Percentiles rank a stretch among this genome's conserved stretches.
These are phyloP conservation scores for Geosiphon pyriformis DNA, from an alignment of 192 early-diverging fungal species.

Conservation along the genomic window DNA sequence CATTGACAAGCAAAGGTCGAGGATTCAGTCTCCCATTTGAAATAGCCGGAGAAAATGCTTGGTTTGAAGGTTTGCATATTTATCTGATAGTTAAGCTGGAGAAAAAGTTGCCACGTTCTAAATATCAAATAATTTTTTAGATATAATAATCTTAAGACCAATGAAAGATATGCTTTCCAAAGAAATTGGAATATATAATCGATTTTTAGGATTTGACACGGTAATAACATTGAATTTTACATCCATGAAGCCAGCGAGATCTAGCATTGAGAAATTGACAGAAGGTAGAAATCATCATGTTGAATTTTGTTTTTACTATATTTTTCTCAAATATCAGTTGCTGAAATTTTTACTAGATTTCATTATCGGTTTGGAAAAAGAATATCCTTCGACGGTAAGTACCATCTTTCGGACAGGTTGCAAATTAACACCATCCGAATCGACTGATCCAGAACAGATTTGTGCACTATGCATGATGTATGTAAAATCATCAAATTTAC, in stretches of 20 bases:
- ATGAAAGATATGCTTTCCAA: constrained; percentile 77
- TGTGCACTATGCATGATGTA: constrained; percentile 70
- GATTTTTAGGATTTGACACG: constrained; percentile 35
- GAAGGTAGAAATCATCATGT: constrained; percentile 40
- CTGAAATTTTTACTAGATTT: constrained; percentile 48
- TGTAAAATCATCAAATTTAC: constrained; percentile 11
- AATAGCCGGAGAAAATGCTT: constrained; percentile 51
- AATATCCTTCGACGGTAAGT: constrained; percentile 79
- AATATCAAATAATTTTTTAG: too few relatives aligned
- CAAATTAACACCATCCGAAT: constrained; percentile 60
- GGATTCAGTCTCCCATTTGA: constrained; percentile 82
- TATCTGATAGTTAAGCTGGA: too few relatives aligned
- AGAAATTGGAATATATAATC: constrained; percentile 70
- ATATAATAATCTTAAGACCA: constrained; percentile 59
- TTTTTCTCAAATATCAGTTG: background rate
- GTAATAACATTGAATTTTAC: constrained; percentile 47
- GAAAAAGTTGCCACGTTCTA: too few relatives aligned
- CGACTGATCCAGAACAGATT: constrained; percentile 35
- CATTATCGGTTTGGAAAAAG: constrained; percentile 68
- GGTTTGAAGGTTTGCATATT: constrained; percentile 38
- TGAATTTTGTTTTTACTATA: constrained; percentile 4
- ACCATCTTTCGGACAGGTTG: constrained; percentile 78
- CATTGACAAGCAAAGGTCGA: constrained; percentile 75
- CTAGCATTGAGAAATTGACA: constrained; percentile 57
- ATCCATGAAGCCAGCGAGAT: constrained; percentile 45